Percentiles rank a stretch among this genome's conserved stretches.
These are phyloP conservation scores for Puccinia polysora DNA, from an alignment of 1,284 basidiomycete species.

Conservation along the genomic window DNA sequence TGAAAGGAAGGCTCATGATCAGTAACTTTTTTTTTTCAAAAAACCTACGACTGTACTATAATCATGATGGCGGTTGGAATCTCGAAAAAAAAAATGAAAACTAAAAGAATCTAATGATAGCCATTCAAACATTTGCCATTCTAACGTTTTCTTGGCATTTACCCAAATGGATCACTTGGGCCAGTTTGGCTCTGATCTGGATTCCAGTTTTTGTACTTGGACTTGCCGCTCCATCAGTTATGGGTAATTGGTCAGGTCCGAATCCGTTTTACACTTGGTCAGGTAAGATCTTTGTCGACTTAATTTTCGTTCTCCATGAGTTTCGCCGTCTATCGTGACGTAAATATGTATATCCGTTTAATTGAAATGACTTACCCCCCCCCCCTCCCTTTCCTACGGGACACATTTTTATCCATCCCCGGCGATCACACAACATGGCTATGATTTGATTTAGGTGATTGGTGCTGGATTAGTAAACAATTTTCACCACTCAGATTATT, in stretches of 20 bases:
- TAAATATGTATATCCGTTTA: no score
- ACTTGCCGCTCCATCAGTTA: slow-evolving; percentile 26
- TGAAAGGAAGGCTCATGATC: no score
- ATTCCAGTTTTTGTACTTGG: slow-evolving; percentile 14
- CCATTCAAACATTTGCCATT: slow-evolving; percentile 39
- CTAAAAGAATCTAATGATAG: slow-evolving; percentile 38
- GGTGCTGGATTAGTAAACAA: slow-evolving; percentile 40
- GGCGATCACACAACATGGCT: not conserved
- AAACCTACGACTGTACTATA: not conserved
- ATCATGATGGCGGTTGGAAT: not conserved
- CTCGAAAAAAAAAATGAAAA: not conserved
- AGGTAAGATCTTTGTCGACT: slow-evolving; percentile 5
- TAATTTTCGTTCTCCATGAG: not conserved
- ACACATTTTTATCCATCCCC: not conserved
- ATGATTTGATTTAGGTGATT: slow-evolving; percentile 1
- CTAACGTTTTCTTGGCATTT: slow-evolving; percentile 42
- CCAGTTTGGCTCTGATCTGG: slow-evolving; percentile 24
- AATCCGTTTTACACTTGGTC: slow-evolving; percentile 38
- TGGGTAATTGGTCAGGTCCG: slow-evolving; percentile 20
- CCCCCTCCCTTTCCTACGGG: no score
- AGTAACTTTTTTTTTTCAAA: not conserved
- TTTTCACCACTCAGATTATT: slow-evolving; percentile 34
- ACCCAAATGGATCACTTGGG: slow-evolving; percentile 29
- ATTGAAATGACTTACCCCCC: no score
- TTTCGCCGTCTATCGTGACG: not conserved